phyloP scores from a whole-genome alignment of 306 rosid genomes.

The Alnus glutinosa region DNA sequence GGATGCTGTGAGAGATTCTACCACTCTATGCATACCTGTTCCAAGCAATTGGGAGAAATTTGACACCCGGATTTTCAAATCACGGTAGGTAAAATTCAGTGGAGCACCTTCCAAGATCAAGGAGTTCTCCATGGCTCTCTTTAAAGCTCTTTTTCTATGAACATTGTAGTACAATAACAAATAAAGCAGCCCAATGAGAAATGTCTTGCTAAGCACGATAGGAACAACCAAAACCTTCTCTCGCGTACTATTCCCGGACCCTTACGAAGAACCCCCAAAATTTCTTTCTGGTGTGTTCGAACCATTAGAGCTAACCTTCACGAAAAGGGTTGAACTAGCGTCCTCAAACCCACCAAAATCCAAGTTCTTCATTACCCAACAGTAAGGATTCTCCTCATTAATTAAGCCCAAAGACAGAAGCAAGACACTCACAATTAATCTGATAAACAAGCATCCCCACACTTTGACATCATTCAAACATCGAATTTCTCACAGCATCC shows the following conservation, averaged over 20 bases:
- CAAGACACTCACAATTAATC: conserved; percentile 78
- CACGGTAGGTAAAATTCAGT: conserved; percentile 65
- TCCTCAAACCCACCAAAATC: conserved; percentile 94
- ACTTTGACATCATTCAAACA: conserved; percentile 52
- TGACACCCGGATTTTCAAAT: conserved; percentile 68
- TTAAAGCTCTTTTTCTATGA: conserved; percentile 62
- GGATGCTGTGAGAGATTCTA: conserved; percentile 41
- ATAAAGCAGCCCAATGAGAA: conserved; percentile 68
- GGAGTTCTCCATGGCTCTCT: conserved; percentile 71
- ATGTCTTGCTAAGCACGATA: conserved; percentile 59
- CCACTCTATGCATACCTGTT: conserved; percentile 43
- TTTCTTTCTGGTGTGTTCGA: conserved; percentile 38
- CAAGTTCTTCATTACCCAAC: conserved; percentile 79
- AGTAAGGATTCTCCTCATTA: conserved; percentile 75
- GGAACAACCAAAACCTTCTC: conserved; percentile 72
- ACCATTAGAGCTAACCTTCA: conserved; percentile 65
- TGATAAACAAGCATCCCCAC: conserved; percentile 84
- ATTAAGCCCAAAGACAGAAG: conserved; percentile 81
- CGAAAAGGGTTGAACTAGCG: conserved; percentile 74
- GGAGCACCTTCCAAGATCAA: conserved; percentile 83
- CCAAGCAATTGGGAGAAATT: conserved; percentile 81
- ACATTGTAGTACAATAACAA: conserved; percentile 69
- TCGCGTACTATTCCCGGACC: conserved; percentile 38
- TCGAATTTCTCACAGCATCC: conserved; percentile 50
- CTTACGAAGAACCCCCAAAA: conserved; percentile 46